phyloP scores from a whole-genome alignment of 2,329 filamentous ascomycete species.

The Aspergillus amoenus region DNA sequence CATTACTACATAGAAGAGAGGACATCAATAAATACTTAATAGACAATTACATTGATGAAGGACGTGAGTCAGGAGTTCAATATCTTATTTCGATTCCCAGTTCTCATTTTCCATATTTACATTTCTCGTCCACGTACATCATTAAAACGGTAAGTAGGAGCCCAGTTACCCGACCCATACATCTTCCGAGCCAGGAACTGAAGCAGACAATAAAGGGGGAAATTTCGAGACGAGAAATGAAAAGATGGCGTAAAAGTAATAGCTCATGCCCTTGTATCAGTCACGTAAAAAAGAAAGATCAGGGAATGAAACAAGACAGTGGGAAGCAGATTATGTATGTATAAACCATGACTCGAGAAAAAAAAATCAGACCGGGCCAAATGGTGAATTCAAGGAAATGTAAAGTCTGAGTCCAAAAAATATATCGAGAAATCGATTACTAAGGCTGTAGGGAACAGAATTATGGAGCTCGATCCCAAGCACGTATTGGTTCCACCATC shows the following conservation, averaged over 20 bases:
- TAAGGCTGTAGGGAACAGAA: constrained; percentile 7
- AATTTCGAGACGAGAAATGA: neutral
- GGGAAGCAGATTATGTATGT: constrained; percentile 17
- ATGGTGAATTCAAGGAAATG: neutral
- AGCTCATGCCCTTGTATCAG: neutral
- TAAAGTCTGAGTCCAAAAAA: constrained; percentile 5
- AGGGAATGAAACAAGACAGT: neutral
- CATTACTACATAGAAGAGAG: neutral
- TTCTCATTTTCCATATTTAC: constrained; percentile 31
- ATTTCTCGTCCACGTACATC: constrained; percentile 35
- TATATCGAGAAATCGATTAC: constrained; percentile 13
- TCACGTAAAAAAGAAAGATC: neutral
- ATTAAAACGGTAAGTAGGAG: constrained; percentile 34
- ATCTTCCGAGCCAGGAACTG: constrained; percentile 18
- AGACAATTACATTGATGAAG: neutral
- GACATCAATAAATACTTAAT: neutral
- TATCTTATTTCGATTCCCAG: constrained; percentile 18
- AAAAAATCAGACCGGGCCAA: constrained; percentile 9
- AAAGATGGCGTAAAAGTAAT: constrained; percentile 2
- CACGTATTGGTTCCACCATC: constrained; percentile 29
- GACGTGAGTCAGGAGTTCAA: neutral
- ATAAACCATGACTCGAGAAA: constrained; percentile 13
- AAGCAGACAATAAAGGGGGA: constrained; percentile 10
- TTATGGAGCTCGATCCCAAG: constrained; percentile 9
- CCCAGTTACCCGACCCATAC: constrained; percentile 26